Evolutionary conservation across 495 filamentous ascomycete genomes (phyloP), one percentile per base, ranked within the genome.

Genomic region (Pyrenula massariospora): DNA sequence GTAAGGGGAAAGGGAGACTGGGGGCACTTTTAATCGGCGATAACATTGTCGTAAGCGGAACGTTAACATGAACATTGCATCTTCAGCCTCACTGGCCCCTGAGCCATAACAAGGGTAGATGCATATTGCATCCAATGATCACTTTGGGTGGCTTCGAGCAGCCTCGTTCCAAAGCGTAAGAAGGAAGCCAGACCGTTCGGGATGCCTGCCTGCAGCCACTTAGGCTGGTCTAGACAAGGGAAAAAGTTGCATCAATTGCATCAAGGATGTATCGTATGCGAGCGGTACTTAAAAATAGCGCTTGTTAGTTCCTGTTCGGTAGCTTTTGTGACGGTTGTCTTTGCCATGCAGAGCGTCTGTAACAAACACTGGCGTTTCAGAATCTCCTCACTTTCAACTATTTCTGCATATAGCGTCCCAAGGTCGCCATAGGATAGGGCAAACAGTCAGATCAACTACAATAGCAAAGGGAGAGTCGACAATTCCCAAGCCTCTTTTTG

Each of bases 401-500:
- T 62, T 12, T 22, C 21, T 64, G 22, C 50, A 57, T 57, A 64
- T 62, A 2, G 21, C 53, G 56, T 64, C 62, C 62, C 62, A 62
- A 23, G 48, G 58, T 19, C 59, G 53, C 12, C 62, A 49, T 52
- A 64, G 42, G 24, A 57, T 24, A 21, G 62, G 62, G 59, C 59
- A 59, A 22, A 64, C 59, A n/a, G 62, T 42, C 59, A 57, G 59
- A 5, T 57, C 60, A 1, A 62, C 36, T 11, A 64, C 36, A 1
- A 62, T 19, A 0, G 53, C 47, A 22, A 64, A n/a, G 19, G 59
- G 10, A n/a, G 62, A 61, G 24, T 64, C 62, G 12, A 64, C 10
- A 31, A 64, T 57, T 1, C 57, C 62, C 3, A 57, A 25, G 5
- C 62, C 62, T 48, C 62, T 63, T 56, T 65, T 65, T 0, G 62